Base-by-base conservation (phyloP, 345 rosid species). In the Lepidium didymum region DNA sequence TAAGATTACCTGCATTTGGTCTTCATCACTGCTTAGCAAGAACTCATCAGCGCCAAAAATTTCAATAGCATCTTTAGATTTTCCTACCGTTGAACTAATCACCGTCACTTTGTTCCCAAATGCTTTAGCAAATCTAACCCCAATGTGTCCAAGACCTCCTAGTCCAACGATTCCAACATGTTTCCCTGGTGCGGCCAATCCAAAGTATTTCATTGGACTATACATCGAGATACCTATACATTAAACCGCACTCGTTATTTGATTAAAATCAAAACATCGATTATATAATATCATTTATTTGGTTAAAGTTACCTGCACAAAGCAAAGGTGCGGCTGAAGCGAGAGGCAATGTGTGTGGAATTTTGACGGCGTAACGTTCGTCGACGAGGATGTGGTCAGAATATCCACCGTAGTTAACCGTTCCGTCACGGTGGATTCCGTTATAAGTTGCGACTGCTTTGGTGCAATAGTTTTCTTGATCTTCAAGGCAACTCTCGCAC, bases 291-390 rank as follows among this genome's bases (percentile, higher is more conserved):
- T 14, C 4, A 14, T 4, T 7, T 35, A 14, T 8, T 14, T 9
- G 2, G 49, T 54, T 46, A 3, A 50, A 21, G 51, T 36, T 34
- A 64, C 77, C 91, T 10, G 91, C 89, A 59, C 95, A 88, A 1
- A 86, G 89, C 31, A 88, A 74, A 40, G 95, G 91, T 38, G 91
- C 89, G 5, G 69, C 77, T 0, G 73, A 79, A 27, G 81, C 87
- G 1, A 86, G 86, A 13, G 83, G 80, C 51, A 88, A 15, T 40
- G 51, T 50, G 3, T 74, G 73, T 0, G 89, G 95, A 6, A 88
- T 67, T 4, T 73, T 78, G 42, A 88, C 66, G 3, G 75, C 64
- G 65, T 66, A 89, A 27, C 68, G 79, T 66, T 86, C 90, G 1
- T 85, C 69, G 3, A 71, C 78, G 5, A 89, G 79, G 82, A 86